phyloP scores from a whole-genome alignment of 768 basidiomycete genomes.

The Serendipita sp. region DNA sequence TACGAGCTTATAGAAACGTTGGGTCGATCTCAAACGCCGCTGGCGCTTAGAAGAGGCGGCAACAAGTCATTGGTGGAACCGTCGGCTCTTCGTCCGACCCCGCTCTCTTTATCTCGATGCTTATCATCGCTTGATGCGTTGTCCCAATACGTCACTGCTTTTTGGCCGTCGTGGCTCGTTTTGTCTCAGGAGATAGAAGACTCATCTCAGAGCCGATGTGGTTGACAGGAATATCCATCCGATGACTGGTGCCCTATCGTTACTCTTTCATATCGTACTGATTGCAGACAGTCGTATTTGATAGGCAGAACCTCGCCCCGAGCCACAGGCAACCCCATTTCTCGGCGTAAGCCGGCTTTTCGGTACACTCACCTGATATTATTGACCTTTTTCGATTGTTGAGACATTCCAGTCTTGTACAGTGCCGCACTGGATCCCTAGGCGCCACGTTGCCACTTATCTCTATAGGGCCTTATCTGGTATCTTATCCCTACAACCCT shows the following conservation, averaged over 20 bases:
- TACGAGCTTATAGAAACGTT: background rate
- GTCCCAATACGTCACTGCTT: background rate
- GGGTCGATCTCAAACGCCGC: background rate
- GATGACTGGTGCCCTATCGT: too few species aligned
- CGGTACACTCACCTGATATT: background rate
- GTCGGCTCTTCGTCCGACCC: constrained; percentile 1
- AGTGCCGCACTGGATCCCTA: background rate
- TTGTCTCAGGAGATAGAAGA: background rate
- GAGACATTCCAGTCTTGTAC: background rate
- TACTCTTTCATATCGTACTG: too few species aligned
- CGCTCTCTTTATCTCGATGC: background rate
- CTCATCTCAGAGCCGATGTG: background rate
- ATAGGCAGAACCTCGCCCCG: constrained; percentile 1
- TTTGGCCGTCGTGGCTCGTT: background rate
- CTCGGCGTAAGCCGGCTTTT: background rate
- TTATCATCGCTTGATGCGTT: background rate
- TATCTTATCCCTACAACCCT: background rate
- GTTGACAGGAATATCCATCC: too few species aligned
- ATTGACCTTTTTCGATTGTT: background rate
- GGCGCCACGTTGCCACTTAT: constrained; percentile 1
- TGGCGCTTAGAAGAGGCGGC: background rate
- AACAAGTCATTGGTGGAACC: too few species aligned
- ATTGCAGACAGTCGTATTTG: background rate
- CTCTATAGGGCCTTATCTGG: background rate
- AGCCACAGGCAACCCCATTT: background rate